Base-by-base conservation (phyloP, 1,139 yeast species). In the Saccharomyces hybrid region DNA sequence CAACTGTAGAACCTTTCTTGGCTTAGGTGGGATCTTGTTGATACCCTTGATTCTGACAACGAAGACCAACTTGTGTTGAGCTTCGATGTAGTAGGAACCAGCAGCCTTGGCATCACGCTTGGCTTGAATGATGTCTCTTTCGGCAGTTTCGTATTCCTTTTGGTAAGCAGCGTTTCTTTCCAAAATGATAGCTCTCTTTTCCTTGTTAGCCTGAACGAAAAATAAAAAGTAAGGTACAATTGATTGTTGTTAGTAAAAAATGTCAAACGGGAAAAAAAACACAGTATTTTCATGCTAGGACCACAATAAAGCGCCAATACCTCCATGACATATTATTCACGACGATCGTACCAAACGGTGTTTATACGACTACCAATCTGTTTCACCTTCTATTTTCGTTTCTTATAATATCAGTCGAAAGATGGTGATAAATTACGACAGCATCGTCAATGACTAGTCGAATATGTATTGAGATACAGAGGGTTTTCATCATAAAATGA, bases 131-230 rank as follows among this genome's bases (percentile, higher is more conserved):
- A 89, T 78, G 71, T 95, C 90, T 77, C 95, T n/a, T n/a, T n/a
- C n/a, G n/a, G n/a, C n/a, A n/a, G n/a, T n/a, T n/a, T n/a, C n/a
- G n/a, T n/a, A n/a, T 88, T 93, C 99, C 82, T 88, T 80, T 76
- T 88, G 88, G 89, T 93, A 93, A 78, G 91, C 91, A 81, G 96
- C 97, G 73, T 96, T 93, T 84, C 98, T 90, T 78, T 89, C 90
- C 78, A 86, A 87, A n/a, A n/a, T n/a, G n/a, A n/a, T n/a, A n/a
- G n/a, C 83, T 82, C 97, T 88, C 88, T 91, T 91, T 78, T 83
- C 90, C 80, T 85, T 80, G 84, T 80, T 81, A 70, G 89, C 84
- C 42, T 34, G 42, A 34, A 34, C 9, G 9, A 14, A 34, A 34
- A n/a, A 8, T n/a, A 34, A 34, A 34, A 11, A 5, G 16, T n/a